Evolutionary conservation across 768 basidiomycete genomes (phyloP).

Genomic region (Tricholoma furcatifolium): DNA sequence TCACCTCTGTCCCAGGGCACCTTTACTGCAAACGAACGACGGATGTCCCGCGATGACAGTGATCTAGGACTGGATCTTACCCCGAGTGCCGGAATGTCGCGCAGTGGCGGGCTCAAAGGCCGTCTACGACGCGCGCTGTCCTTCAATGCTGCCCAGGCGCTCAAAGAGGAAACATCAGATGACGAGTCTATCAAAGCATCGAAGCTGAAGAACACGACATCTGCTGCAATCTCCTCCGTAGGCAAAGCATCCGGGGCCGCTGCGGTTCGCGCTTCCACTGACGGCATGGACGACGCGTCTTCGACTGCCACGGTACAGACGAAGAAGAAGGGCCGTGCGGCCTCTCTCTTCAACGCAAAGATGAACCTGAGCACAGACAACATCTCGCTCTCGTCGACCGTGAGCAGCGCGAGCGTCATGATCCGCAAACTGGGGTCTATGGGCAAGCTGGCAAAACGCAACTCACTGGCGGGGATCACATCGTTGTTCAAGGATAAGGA

Average conservation of each 20-base stretch:
- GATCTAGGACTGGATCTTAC: slow-evolving; percentile 56
- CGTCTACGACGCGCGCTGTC: slow-evolving; percentile 73
- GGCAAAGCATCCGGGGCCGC: slow-evolving; percentile 18
- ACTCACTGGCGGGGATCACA: slow-evolving; percentile 88
- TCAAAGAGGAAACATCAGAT: slow-evolving; percentile 56
- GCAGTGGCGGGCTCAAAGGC: slow-evolving; percentile 74
- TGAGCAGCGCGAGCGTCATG: slow-evolving; percentile 93
- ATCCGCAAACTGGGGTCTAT: slow-evolving; percentile 93
- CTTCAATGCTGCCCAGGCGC: slow-evolving; percentile 54
- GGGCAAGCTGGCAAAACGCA: slow-evolving; percentile 84
- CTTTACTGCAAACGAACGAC: slow-evolving; percentile 63
- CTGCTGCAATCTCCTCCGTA: slow-evolving; percentile 27
- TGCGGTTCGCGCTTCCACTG: slow-evolving; percentile 24
- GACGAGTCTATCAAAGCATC: slow-evolving; percentile 40
- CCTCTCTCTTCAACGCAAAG: slow-evolving; percentile 83
- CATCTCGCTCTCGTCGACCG: slow-evolving; percentile 92
- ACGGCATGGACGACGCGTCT: slow-evolving; percentile 37
- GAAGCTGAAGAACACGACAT: slow-evolving; percentile 33
- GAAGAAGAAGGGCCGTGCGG: slow-evolving; percentile 73
- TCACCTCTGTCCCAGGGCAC: slow-evolving; percentile 72
- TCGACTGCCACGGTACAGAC: slow-evolving; percentile 45
- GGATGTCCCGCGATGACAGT: slow-evolving; percentile 77
- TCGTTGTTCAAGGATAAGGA: slow-evolving; percentile 91
- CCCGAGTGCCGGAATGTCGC: slow-evolving; percentile 37
- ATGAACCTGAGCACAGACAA: slow-evolving; percentile 91